Evolutionary conservation across 148 eudicot genomes (phyloP).

Genomic region (Silene conica): DNA sequence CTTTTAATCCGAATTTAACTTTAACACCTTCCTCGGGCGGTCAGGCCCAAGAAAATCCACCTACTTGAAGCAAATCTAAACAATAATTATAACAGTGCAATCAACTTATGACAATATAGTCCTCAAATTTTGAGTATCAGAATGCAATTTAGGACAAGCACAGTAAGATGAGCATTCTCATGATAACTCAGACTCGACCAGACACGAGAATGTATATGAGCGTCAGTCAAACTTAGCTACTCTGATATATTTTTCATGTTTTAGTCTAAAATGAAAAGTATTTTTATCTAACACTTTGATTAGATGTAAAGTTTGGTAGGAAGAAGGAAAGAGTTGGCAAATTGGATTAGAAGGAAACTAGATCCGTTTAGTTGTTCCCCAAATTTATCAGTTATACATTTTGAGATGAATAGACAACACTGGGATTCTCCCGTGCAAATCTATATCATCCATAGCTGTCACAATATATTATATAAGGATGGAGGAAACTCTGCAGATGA

Average conservation of each 20-base stretch:
- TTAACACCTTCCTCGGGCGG: neutral
- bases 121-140: neutral
- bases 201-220: neutral
- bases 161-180: neutral
- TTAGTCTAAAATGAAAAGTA: too few relatives aligned
- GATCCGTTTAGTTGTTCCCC: neutral
- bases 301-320: too few relatives aligned
- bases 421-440: neutral
- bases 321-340: too few relatives aligned
- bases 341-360: too few relatives aligned
- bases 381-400: slow-evolving; percentile 4
- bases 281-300: too few relatives aligned
- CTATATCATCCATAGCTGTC: slow-evolving; percentile 5
- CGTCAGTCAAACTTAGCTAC: neutral
- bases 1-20: neutral
- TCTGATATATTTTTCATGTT: too few relatives aligned
- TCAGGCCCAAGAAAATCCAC: neutral
- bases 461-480: neutral
- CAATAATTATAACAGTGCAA: neutral
- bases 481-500: neutral
- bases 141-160: neutral
- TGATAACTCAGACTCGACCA: neutral
- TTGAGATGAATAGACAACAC: slow-evolving; percentile 2
- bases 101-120: neutral
- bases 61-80: neutral